These are phyloP conservation scores for Fusarium sp. DNA, from an alignment of 2,329 filamentous ascomycete genomes.

Conservation along the genomic window DNA sequence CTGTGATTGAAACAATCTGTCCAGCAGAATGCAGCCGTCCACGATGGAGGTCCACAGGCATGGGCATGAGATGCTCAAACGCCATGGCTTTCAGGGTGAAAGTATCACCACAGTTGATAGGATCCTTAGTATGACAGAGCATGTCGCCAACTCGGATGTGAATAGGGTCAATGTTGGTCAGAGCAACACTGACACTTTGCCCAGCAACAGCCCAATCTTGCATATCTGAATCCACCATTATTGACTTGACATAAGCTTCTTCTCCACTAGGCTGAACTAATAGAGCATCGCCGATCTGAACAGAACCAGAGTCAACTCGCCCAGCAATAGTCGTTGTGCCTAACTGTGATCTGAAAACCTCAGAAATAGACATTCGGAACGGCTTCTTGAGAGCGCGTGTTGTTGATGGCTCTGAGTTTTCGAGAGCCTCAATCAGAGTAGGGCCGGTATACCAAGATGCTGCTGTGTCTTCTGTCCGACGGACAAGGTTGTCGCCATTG, in stretches of 20 bases:
- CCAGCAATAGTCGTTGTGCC: constrained; percentile 89
- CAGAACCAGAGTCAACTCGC: constrained; percentile 83
- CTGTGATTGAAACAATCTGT: constrained; percentile 77
- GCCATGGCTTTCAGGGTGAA: constrained; percentile 89
- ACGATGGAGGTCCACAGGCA: constrained; percentile 88
- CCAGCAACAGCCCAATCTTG: constrained; percentile 93
- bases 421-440: constrained; percentile 86
- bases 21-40: constrained; percentile 85
- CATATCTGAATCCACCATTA: constrained; percentile 79
- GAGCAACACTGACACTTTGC: constrained; percentile 86
- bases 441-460: constrained; percentile 84
- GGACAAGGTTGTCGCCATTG: constrained; percentile 86
- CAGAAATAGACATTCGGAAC: constrained; percentile 86
- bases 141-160: constrained; percentile 89
- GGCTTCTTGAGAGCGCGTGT: constrained; percentile 78
- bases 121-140: constrained; percentile 76
- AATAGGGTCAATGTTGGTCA: constrained; percentile 85
- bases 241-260: constrained; percentile 81
- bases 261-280: constrained; percentile 85
- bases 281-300: constrained; percentile 87
- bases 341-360: constrained; percentile 85
- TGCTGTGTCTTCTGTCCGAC: constrained; percentile 64
- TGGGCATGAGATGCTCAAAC: constrained; percentile 90
- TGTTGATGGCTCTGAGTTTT: constrained; percentile 79
- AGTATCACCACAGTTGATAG: constrained; percentile 76